These are phyloP conservation scores for Xylariales sp. DNA, from an alignment of 2,329 filamentous ascomycete genomes.

Conservation along the genomic window DNA sequence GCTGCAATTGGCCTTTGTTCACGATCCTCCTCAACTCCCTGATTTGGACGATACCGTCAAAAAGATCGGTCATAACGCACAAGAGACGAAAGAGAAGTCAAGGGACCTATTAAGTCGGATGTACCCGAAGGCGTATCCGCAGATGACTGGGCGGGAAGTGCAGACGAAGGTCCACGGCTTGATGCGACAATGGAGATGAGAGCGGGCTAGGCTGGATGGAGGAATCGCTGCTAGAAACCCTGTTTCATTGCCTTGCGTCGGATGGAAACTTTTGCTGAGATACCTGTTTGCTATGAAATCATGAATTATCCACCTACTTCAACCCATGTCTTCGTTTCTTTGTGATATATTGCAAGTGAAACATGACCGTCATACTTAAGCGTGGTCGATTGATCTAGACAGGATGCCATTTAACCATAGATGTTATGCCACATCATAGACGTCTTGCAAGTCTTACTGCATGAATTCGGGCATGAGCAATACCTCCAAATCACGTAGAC, in stretches of 20 bases:
- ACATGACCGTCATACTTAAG: no score
- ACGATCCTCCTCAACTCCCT: conserved; percentile 14
- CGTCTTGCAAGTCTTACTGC: no score
- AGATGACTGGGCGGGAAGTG: conserved; percentile 10
- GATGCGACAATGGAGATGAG: conserved; percentile 15
- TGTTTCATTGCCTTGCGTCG: neutral
- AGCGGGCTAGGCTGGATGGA: neutral
- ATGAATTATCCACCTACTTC: no score
- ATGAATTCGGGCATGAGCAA: no score
- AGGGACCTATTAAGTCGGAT: conserved; percentile 20
- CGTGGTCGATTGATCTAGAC: no score
- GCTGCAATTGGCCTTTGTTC: conserved; percentile 19
- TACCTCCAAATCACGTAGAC: no score
- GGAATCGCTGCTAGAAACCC: neutral
- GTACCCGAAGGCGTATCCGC: conserved; percentile 16
- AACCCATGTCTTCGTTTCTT: no score
- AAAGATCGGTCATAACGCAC: conserved; percentile 15
- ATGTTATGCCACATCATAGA: no score
- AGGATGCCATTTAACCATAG: no score
- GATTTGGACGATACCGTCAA: conserved; percentile 17
- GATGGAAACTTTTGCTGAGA: no score
- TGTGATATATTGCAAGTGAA: no score
- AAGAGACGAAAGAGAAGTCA: conserved; percentile 21
- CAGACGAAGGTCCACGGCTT: conserved; percentile 12
- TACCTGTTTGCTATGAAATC: no score